phyloP scores from a whole-genome alignment of 495 filamentous ascomycete species.

The Penicillium odoratum region DNA sequence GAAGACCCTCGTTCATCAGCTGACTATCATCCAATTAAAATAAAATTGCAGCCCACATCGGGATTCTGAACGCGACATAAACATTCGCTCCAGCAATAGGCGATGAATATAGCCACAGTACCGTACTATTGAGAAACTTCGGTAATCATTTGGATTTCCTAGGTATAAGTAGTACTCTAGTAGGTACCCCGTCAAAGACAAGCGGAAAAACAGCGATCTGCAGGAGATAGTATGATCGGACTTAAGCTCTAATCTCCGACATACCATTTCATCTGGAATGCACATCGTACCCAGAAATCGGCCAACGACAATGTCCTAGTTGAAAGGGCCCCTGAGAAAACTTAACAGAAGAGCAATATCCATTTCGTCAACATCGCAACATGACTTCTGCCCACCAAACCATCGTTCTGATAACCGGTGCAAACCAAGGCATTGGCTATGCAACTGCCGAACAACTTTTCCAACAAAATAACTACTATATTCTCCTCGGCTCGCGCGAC shows the following conservation, averaged over 20 bases:
- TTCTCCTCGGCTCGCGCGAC: slow-evolving; percentile 40
- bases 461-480: slow-evolving; percentile 30
- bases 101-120: too few species aligned
- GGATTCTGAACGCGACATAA: too few species aligned
- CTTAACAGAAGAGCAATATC: too few species aligned
- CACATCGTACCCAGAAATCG: background rate
- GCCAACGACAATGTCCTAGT: background rate
- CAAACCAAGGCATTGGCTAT: slow-evolving; percentile 49
- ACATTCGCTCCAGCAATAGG: too few species aligned
- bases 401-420: slow-evolving; percentile 46
- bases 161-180: too few species aligned
- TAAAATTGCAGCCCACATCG: too few species aligned
- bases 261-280: background rate
- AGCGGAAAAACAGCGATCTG: too few species aligned
- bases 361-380: background rate
- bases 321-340: background rate
- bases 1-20: too few species aligned
- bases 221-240: background rate
- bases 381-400: slow-evolving; percentile 10
- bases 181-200: too few species aligned
- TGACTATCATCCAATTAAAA: too few species aligned
- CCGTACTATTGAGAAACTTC: too few species aligned
- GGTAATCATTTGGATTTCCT: too few species aligned
- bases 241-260: slow-evolving; percentile 9
- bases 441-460: slow-evolving; percentile 36